Conservation (phyloP, 2,329 filamentous ascomycete species). For the Fusarium mundagurra region DNA sequence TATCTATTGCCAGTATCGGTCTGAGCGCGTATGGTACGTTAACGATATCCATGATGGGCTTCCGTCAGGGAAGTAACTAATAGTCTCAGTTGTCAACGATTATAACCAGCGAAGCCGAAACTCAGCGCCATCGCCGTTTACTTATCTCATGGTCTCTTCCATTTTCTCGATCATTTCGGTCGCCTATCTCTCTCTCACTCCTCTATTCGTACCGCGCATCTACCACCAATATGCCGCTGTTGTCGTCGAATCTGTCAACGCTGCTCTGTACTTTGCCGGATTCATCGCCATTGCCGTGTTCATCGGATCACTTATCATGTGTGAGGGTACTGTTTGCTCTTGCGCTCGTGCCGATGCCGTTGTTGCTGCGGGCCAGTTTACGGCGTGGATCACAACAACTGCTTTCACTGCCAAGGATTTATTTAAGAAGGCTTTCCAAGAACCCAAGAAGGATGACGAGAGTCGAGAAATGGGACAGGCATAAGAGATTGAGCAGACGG, state of each 20-base stretch:
- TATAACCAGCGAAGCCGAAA: constrained; percentile 63
- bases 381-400: constrained; percentile 62
- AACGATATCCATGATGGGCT: background rate
- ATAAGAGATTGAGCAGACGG: constrained; percentile 12
- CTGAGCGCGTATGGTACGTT: constrained; percentile 40
- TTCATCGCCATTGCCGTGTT: constrained; percentile 69
- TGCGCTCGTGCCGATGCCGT: constrained; percentile 64
- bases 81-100: constrained; percentile 65
- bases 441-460: constrained; percentile 40
- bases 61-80: background rate
- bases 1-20: constrained; percentile 39
- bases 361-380: constrained; percentile 63
- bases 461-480: constrained; percentile 52
- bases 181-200: constrained; percentile 61
- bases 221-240: constrained; percentile 61
- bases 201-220: constrained; percentile 56
- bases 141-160: constrained; percentile 66
- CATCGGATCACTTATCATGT: constrained; percentile 65
- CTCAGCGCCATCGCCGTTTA: constrained; percentile 64
- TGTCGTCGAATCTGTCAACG: constrained; percentile 61
- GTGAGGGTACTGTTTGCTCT: constrained; percentile 65
- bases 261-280: constrained; percentile 67
- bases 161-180: constrained; percentile 65
- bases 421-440: constrained; percentile 54
- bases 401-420: constrained; percentile 58